Base-by-base conservation (phyloP, 164 flowering plant species). In the Nymphaea colorata region DNA sequence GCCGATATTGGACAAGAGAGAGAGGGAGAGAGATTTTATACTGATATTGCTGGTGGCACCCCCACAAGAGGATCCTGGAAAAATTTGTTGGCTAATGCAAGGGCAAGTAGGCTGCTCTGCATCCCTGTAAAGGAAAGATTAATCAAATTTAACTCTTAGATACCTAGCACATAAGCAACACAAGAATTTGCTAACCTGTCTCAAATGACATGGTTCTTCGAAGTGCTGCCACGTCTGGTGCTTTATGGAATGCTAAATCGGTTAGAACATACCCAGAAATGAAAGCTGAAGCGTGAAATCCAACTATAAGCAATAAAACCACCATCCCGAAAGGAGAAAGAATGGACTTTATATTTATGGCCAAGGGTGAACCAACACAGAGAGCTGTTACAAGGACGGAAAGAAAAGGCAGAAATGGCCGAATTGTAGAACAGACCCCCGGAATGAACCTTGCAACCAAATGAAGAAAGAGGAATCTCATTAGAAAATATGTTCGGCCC, bases 91-190 rank as follows among this genome's bases (percentile, higher is more conserved):
- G 98, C 98, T 59, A 93, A 88, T 45, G 98, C 96, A 74, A 90
- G 96, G 44, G 93, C 98, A 61, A 92, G 80, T 72, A 91, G 95
- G 81, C 98, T 93, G 76, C 98, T 91, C 72, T 90, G 98, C 98
- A 93, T 93, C 65, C 98, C 98, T 90, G 78, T 55, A 41, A 42
- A 62, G 14, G 41, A 64, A 3, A 3, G 61, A 65, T 10, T 59
- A 5, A 41, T 41, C 68, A 62, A 45, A 25, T 25, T 25, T 25
- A 25, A 25, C 36, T 25, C 36, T 25, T 36, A 41, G 62, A 16
- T 53, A 18, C 43, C 60, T 25, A 47, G 4, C 64, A 43, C 15
- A 45, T 57, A 25, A 25, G 36, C 36, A 25, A 25, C 36, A 25
- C 18, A 61, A 14, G 71, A 68, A 51, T 61, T 69, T 71, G 66